Evolutionary conservation across 345 rosid species (phyloP), one percentile per base, ranked within the genome.

Genomic region (Eucalyptus tenuipes): DNA sequence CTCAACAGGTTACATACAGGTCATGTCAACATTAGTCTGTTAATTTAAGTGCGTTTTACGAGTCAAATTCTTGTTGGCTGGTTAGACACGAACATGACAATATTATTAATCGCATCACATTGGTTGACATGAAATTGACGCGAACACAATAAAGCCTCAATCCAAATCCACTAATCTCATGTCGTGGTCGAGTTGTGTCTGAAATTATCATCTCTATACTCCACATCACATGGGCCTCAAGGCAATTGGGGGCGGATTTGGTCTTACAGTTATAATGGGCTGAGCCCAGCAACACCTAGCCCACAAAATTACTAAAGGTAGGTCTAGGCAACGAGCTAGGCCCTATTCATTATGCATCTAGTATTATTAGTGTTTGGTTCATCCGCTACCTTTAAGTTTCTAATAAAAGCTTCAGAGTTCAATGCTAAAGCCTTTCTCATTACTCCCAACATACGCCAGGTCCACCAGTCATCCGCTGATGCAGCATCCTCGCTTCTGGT

Each of bases 401-500:
- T 16, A 68, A 16, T 3, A 68, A 68, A 68, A 61, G 42, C 79
- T 15, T 68, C 44, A 33, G 13, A 17, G 80, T 17, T 68, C 80
- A 18, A 68, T 68, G 10, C 25, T 68, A 17, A 33, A 68, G 80
- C 80, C 44, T 68, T 22, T 17, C 80, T 16, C 42, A 31, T 66
- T 31, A 7, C 81, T 37, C 82, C 47, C 44, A 17, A 68, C 80
- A 8, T 64, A 85, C 90, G 96, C 80, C 82, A 75, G 98, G 99
- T 98, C 82, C 99, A 98, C 88, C 97, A 97, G 88, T 95, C 97
- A 9, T 98, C 99, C 1, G 94, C 98, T 1, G 95, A 96, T 81
- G 99, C 98, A 31, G 99, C 99, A 86, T 96, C 98, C 3, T 98
- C 99, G 1, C 90, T 96, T 50, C 92, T 98, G 80, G 99, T 98